A percentile compares a stretch with the other conserved stretches of the same genome.
Conservation (phyloP, 768 basidiomycete genomes). For the Russula sp. region DNA sequence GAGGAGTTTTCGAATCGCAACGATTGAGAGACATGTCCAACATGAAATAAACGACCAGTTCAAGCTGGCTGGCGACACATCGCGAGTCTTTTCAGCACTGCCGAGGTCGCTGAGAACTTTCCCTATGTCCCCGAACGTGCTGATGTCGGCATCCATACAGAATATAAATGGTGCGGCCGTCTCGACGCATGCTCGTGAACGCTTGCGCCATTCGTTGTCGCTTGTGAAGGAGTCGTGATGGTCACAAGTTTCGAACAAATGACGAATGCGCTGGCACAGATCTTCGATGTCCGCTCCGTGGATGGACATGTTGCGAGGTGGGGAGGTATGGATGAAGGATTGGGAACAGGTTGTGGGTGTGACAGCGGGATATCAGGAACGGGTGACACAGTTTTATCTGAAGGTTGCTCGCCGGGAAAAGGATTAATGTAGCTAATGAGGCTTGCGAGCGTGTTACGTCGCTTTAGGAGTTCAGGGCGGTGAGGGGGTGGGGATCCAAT, state of each 20-base stretch:
- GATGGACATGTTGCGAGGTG: no score
- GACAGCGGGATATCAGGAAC: no score
- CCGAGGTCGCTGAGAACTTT: conserved; percentile 17
- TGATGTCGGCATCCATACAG: conserved; percentile 10
- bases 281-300: no score
- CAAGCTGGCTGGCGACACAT: background rate
- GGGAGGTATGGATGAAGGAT: no score
- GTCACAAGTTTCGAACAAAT: conserved; percentile 17
- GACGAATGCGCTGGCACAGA: no score
- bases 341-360: no score
- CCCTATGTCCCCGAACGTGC: conserved; percentile 16
- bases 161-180: conserved; percentile 14
- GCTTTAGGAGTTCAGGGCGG: no score
- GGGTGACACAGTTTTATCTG: no score
- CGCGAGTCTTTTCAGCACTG: background rate
- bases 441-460: no score
- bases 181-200: conserved; percentile 6
- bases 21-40: conserved; percentile 26
- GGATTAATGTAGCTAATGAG: no score
- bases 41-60: conserved; percentile 16
- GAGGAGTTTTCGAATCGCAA: conserved; percentile 17
- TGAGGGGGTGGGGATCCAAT: no score
- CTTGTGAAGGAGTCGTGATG: background rate
- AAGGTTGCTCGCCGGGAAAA: no score
- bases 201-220: background rate